Percentiles rank a stretch among this genome's conserved stretches.
Conservation (phyloP, 768 basidiomycete species). For the Hemileccinum rubropunctum region DNA sequence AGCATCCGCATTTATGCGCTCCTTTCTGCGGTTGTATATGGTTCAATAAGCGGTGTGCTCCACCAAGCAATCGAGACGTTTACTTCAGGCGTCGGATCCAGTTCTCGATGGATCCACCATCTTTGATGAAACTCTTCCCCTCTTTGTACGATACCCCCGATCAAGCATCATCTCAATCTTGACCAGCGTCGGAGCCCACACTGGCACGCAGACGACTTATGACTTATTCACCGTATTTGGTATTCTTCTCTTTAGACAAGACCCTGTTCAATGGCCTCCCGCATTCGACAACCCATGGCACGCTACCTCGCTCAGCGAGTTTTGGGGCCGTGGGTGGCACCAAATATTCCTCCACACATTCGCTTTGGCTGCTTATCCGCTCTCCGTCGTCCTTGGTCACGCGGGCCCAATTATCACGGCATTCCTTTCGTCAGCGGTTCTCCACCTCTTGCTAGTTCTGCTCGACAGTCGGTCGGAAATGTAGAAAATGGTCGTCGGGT, state of each 20-base stretch:
- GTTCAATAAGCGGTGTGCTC: slow-evolving; percentile 43
- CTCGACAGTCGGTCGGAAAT: slow-evolving; percentile 42
- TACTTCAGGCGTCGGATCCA: slow-evolving; percentile 31
- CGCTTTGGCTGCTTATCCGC: slow-evolving; percentile 24
- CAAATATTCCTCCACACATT: slow-evolving; percentile 34
- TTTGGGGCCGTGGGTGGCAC: slow-evolving; percentile 39
- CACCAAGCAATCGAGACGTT: slow-evolving; percentile 48
- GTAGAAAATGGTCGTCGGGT: slow-evolving; percentile 38
- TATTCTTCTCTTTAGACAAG: slow-evolving; percentile 24
- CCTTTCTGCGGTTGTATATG: slow-evolving; percentile 31
- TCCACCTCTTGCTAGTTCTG: slow-evolving; percentile 50
- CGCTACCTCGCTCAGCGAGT: slow-evolving; percentile 32
- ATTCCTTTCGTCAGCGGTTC: slow-evolving; percentile 52
- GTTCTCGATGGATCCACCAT: slow-evolving; percentile 28
- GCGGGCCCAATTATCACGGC: slow-evolving; percentile 48
- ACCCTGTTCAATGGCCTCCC: slow-evolving; percentile 32
- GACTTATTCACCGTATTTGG: slow-evolving; percentile 19
- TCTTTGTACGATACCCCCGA: slow-evolving; percentile 27
- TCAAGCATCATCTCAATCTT: slow-evolving; percentile 43
- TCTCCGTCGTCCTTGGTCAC: slow-evolving; percentile 42
- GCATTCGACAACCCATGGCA: slow-evolving; percentile 30
- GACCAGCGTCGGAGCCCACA: slow-evolving; percentile 43
- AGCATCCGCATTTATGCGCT: slow-evolving; percentile 38
- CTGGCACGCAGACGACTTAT: slow-evolving; percentile 37
- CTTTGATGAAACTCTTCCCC: slow-evolving; percentile 30